Base-by-base conservation (phyloP, 1,284 basidiomycete species). In the Psilocybe mexicana region DNA sequence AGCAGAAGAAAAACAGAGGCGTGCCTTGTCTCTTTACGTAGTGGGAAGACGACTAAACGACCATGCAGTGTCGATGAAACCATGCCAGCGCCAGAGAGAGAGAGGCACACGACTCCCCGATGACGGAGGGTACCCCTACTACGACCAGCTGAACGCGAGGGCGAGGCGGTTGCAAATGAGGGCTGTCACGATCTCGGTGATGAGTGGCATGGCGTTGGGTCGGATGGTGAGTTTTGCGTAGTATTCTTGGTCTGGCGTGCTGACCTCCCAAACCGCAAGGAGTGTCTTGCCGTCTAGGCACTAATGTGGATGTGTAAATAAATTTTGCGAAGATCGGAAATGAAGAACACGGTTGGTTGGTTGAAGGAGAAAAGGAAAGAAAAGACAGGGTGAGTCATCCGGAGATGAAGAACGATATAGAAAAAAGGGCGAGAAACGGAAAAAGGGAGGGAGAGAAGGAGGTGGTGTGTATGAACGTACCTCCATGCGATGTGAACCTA, bases 171-270 rank as follows among this genome's bases (percentile, higher is more conserved):
- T 88, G 52, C 90, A 75, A 45, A 80, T 78, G 58, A 90, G 78
- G 4, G 86, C 86, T 10, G 88, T 87, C 62, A 90, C 68, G 61
- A 90, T 81, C 70, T 90, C 88, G n/a, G 88, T 90, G 58, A 88
- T 77, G 55, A 87, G 69, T 28, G 78, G 69, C 49, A 90, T 76
- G 43, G 79, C 86, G 33, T 79, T 70, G 6, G 79, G 76, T 59
- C 75, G 80, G 65, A 90, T 74, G 18, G 79, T 84, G 52, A 90
- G 73, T 42, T 78, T 78, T 2, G 86, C 88, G 60, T 79, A 75
- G 67, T 79, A 82, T n/a, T 82, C 75, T 56, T 83, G 80, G 36
- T 80, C 76, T 18, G 83, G 80, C 11, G 81, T 71, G 61, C 77
- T 80, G 43, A 80, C 68, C 65, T 89, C 86, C 85, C 87, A 90